Evolutionary conservation across 768 basidiomycete species (phyloP).

Genomic region (Auriscalpium orientale): DNA sequence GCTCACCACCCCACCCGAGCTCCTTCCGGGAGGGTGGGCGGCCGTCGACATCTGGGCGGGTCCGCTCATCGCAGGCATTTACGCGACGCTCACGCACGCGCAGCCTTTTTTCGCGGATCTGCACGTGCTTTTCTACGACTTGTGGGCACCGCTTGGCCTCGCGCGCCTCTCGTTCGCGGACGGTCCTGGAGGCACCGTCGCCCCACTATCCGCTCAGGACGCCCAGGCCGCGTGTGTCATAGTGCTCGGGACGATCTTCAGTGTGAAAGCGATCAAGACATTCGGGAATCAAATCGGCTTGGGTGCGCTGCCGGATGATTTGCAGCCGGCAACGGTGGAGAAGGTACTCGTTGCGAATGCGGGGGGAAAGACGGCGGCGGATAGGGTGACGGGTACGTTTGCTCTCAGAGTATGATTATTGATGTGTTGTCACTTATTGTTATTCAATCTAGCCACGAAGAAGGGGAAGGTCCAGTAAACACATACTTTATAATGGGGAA

Average conservation of each 20-base stretch:
- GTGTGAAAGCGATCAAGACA: conserved; percentile 57
- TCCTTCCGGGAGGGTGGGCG: conserved; percentile 80
- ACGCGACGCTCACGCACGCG: conserved; percentile 77
- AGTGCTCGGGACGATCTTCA: conserved; percentile 55
- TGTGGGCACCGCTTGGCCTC: conserved; percentile 12
- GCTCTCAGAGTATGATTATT: too few species aligned
- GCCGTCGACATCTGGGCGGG: conserved; percentile 83
- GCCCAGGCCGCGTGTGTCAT: conserved; percentile 70
- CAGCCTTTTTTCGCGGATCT: conserved; percentile 57
- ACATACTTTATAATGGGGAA: too few species aligned
- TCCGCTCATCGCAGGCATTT: conserved; percentile 66
- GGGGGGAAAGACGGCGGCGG: too few species aligned
- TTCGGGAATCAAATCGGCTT: conserved; percentile 26
- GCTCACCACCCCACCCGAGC: conserved; percentile 71
- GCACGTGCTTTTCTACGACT: conserved; percentile 9
- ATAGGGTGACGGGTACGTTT: too few species aligned
- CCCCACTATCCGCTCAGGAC: conserved; percentile 50
- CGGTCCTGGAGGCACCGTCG: conserved; percentile 15
- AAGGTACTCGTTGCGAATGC: too few species aligned
- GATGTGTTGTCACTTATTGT: too few species aligned
- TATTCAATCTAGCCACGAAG: too few species aligned
- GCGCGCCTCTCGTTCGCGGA: neutral
- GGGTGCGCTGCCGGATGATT: too few species aligned
- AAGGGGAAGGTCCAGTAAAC: too few species aligned
- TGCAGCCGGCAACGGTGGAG: too few species aligned